phyloP scores from a whole-genome alignment of 495 filamentous ascomycete genomes.

The Daldinia caldariorum region DNA sequence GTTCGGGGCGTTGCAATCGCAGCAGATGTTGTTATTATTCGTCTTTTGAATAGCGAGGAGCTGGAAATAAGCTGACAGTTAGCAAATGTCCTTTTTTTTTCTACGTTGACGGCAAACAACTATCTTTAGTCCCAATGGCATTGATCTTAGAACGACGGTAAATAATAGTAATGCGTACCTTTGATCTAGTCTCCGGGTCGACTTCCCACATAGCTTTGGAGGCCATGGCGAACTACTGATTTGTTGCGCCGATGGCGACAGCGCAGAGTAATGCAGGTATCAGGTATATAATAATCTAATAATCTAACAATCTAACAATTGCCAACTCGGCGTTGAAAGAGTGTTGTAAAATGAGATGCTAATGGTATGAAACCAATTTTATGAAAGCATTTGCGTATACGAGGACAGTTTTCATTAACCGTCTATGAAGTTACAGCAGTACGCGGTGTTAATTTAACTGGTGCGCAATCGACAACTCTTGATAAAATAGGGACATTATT shows the following conservation, averaged over 20 bases:
- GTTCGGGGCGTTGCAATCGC: slow-evolving; percentile 91
- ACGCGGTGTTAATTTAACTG: slow-evolving; percentile 30
- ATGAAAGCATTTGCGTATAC: neutral
- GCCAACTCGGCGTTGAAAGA: slow-evolving; percentile 28
- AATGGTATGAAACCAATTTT: neutral
- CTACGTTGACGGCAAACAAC: neutral
- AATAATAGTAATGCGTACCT: slow-evolving; percentile 64
- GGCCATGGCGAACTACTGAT: slow-evolving; percentile 49
- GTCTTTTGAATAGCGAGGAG: slow-evolving; percentile 88
- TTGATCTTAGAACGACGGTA: neutral
- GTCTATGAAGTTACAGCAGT: slow-evolving; percentile 5
- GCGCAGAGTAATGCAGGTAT: neutral
- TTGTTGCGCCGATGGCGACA: slow-evolving; percentile 25
- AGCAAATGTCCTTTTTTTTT: slow-evolving; percentile 30
- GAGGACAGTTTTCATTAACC: slow-evolving; percentile 4
- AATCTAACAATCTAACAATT: slow-evolving; percentile 10
- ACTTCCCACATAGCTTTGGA: slow-evolving; percentile 90
- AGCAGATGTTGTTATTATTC: slow-evolving; percentile 85
- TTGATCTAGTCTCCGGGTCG: slow-evolving; percentile 91
- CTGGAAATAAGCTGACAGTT: slow-evolving; percentile 54
- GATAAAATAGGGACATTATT: slow-evolving; percentile 30
- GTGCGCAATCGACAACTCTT: slow-evolving; percentile 13
- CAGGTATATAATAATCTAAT: too few species aligned
- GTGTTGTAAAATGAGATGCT: neutral
- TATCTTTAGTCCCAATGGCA: slow-evolving; percentile 6